Conservation (phyloP, 495 filamentous ascomycete genomes). For the Neurospora sp. region DNA sequence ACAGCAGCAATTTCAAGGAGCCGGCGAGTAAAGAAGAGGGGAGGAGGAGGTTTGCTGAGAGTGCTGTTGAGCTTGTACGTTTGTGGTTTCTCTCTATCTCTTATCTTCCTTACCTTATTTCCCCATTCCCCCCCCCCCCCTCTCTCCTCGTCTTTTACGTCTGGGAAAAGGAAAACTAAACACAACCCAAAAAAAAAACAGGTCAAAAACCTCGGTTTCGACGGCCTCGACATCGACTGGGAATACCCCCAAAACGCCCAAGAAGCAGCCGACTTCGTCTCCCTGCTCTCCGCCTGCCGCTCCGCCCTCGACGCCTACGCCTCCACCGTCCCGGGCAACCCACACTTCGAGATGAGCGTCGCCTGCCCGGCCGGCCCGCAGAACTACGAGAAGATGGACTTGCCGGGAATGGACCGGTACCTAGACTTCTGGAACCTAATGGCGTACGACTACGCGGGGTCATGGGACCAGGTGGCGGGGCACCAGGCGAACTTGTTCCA, state of each 20-base stretch:
- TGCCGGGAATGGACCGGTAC: slow-evolving; percentile 64
- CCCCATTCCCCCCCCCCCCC: too few species aligned
- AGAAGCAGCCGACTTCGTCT: slow-evolving; percentile 68
- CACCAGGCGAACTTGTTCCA: slow-evolving; percentile 75
- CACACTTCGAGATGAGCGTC: slow-evolving; percentile 74
- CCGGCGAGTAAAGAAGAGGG: slow-evolving; percentile 58
- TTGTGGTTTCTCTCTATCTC: not conserved
- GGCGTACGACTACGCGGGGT: slow-evolving; percentile 73
- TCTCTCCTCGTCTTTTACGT: too few species aligned
- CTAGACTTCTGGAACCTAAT: slow-evolving; percentile 95
- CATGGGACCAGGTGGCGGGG: slow-evolving; percentile 64
- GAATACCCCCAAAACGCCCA: slow-evolving; percentile 44
- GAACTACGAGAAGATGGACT: slow-evolving; percentile 66
- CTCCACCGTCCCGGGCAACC: slow-evolving; percentile 29
- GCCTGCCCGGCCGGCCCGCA: slow-evolving; percentile 55
- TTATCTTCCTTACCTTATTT: not conserved
- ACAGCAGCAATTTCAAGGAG: slow-evolving; percentile 72
- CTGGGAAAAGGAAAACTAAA: not conserved
- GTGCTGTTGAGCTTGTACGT: slow-evolving; percentile 48
- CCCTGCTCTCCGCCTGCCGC: slow-evolving; percentile 57
- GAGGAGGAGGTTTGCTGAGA: slow-evolving; percentile 55
- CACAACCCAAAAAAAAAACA: not conserved
- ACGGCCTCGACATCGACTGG: slow-evolving; percentile 55
- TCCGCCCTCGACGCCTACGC: slow-evolving; percentile 51
- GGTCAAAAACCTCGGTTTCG: slow-evolving; percentile 52